Evolutionary conservation across 306 rosid genomes (phyloP), one percentile per base, ranked within the genome.

Genomic region (Myrica gale): DNA sequence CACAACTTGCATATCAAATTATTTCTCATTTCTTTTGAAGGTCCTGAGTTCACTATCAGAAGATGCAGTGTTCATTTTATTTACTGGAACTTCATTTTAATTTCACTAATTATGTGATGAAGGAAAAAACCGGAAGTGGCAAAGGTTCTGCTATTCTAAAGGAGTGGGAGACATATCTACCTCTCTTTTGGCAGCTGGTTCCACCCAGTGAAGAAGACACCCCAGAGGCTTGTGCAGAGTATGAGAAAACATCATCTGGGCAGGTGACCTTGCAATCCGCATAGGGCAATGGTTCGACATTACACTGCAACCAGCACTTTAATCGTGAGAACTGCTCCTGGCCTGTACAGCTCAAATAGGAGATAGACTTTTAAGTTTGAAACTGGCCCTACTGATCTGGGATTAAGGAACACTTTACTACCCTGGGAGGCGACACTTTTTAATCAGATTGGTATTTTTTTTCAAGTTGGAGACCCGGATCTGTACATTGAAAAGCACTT

Each of bases 141-240:
- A 95, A 89, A 84, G 98, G 98, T 26, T 83, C 90, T 1, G 75
- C 84, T n/a, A 90, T 95, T 80, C 82, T 95, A 84, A 85, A 89
- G 66, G 93, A 95, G 16, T 92, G 97, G 98, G 97, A 95, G 50
- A 84, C 79, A 50, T 90, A 92, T 78, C 80, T 95, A 15, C 86
- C 91, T 47, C 90, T 95, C 69, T 95, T 95, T 83, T 95, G 97
- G 97, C 98, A 95, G 83, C 81, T 95, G 76, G 98, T 95, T 88
- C 97, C 98, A 43, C 98, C 98, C 23, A 92, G 98, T 62, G 98
- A 95, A 85, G 98, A 95, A 89, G 97, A 95, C 84, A 90, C 97
- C 58, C 98, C 97, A 8, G 98, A 95, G 82, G 98, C 97, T 48
- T 86, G 83, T 79, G 81, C 91, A 32, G 90, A 95, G 74, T 89